Percentiles rank a stretch among this genome's conserved stretches.
Conservation (phyloP, 495 filamentous ascomycete genomes). For the Aspergillus sclerotiicarbonarius region DNA sequence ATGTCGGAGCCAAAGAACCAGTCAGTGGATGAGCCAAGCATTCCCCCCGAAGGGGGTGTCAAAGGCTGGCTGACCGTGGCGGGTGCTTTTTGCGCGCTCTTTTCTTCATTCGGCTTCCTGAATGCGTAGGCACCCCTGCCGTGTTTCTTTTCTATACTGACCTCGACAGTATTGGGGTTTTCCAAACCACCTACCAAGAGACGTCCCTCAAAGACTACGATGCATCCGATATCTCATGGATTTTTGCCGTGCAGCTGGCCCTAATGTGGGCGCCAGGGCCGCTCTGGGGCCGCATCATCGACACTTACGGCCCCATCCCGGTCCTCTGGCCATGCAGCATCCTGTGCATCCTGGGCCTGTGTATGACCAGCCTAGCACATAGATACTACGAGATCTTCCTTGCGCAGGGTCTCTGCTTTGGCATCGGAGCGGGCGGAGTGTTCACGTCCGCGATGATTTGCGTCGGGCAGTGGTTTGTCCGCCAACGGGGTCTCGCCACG, state of each 20-base stretch:
- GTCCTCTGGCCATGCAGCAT: constrained; percentile 25
- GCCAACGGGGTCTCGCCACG: constrained; percentile 28
- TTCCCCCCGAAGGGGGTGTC: constrained; percentile 24
- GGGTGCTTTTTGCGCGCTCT: constrained; percentile 19
- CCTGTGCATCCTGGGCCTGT: constrained; percentile 24
- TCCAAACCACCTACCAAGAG: constrained; percentile 28
- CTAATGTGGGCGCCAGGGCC: constrained; percentile 32
- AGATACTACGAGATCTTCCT: constrained; percentile 34
- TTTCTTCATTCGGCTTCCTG: constrained; percentile 27
- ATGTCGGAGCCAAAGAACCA: background rate
- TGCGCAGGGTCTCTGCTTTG: constrained; percentile 28
- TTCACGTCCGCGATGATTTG: constrained; percentile 28
- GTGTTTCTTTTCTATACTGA: background rate
- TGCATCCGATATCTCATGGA: constrained; percentile 34
- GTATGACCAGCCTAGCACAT: constrained; percentile 25
- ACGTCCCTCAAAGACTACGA: constrained; percentile 21
- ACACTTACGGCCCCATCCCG: constrained; percentile 27
- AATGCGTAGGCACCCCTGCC: constrained; percentile 20
- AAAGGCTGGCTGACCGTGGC: constrained; percentile 26
- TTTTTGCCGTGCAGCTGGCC: constrained; percentile 32
- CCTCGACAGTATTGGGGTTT: constrained; percentile 25
- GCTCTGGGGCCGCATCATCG: constrained; percentile 30
- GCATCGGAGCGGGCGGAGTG: constrained; percentile 29
- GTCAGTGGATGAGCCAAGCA: background rate
- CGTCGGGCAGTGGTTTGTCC: constrained; percentile 50